Evolutionary conservation across 2,329 filamentous ascomycete genomes (phyloP), one percentile per base, ranked within the genome.

Genomic region (Sclerotiophoma versabilis): DNA sequence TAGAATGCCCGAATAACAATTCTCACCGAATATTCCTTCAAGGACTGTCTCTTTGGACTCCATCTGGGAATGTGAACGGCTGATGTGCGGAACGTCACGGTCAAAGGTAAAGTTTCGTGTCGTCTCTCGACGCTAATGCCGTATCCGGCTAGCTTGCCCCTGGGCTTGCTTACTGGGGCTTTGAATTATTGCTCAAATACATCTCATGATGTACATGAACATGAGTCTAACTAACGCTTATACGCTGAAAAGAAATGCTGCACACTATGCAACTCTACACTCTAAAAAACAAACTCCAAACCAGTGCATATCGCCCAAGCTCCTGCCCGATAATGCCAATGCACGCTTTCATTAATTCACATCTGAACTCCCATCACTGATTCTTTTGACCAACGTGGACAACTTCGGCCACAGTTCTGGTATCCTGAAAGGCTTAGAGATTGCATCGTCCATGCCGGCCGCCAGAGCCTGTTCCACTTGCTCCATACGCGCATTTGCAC

Each of bases 401-500:
- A 65, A 30, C 43, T 66, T 66, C 3, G 62, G 58, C 62, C 62
- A 66, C 10, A 67, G 29, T 27, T 68, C 64, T 12, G 64, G 65
- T 47, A 66, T 63, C 1, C 65, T 48, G 20, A 68, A 68, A 1
- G 65, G 64, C 36, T 67, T 70, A 1, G 65, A 58, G 12, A 70
- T 70, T 4, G 63, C 62, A 46, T 68, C 65, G 9, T 72, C 70
- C 70, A 74, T 73, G 1, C 69, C 72, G 2, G 69, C 66, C 0
- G 59, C 60, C 10, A 73, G 46, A 11, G 70, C 69, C 22, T 65
- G 54, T 9, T 65, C 51, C 3, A 74, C 56, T 53, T 74, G 72
- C 47, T 74, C 69, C 44, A 61, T 65, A 20, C 72, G 59, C 5
- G 70, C 72, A 57, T 75, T 74, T 1, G 72, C 71, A 34, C 70